Conservation (phyloP, 139 green algal genomes). For the Dunaliella sp. region DNA sequence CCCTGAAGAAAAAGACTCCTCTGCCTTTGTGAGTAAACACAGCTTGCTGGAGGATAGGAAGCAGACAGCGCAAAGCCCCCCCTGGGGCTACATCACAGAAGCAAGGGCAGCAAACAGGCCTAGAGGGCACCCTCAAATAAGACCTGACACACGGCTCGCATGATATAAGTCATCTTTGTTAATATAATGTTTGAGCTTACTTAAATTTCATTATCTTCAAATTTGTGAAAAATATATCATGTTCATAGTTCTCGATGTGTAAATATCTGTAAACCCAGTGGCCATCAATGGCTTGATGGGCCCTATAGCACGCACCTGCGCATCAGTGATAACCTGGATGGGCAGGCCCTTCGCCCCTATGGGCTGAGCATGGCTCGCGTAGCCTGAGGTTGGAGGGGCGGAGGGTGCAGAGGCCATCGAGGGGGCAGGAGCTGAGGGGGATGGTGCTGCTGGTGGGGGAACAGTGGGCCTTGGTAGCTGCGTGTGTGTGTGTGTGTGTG, state of each 20-base stretch:
- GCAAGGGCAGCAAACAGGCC: no score
- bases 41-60: no score
- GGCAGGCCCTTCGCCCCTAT: not conserved
- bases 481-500: not conserved
- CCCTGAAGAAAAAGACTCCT: no score
- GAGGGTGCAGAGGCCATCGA: not conserved
- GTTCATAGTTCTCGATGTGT: not conserved
- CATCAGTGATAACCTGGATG: constrained; percentile 40
- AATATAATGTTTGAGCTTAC: not conserved
- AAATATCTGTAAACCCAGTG: no score
- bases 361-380: not conserved
- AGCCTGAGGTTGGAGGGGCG: not conserved
- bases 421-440: not conserved
- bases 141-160: not conserved
- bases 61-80: no score
- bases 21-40: no score
- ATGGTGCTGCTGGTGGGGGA: no score
- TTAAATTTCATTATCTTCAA: no score
- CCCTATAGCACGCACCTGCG: no score
- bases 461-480: not conserved
- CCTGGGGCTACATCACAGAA: no score
- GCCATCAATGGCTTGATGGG: no score
- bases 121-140: no score
- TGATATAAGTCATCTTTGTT: not conserved
- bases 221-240: not conserved